phyloP scores from a whole-genome alignment of 176 grass and related monocot species.

The Carex scoparia region DNA sequence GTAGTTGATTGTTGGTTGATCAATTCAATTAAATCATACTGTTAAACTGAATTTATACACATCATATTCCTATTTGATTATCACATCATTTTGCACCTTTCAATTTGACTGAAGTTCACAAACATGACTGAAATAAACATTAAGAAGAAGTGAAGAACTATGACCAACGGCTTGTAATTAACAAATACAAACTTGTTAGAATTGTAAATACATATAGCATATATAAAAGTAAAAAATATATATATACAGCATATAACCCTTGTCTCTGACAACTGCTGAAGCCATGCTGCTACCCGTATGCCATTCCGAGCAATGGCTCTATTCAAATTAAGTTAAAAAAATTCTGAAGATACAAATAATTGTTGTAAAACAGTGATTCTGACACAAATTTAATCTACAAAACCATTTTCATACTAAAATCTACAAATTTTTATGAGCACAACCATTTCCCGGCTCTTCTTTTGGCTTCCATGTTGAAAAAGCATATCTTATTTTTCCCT shows the following conservation, averaged over 20 bases:
- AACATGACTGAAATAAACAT: not conserved
- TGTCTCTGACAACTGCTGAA: not conserved
- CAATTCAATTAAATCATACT: not conserved
- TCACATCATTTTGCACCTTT: not conserved
- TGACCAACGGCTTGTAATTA: not conserved
- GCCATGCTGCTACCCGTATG: not conserved
- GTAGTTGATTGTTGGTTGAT: no score
- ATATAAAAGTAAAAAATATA: not conserved
- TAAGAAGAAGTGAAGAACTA: not conserved
- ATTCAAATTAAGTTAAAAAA: not conserved
- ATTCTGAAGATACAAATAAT: not conserved
- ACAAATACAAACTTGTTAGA: not conserved
- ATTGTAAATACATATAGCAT: not conserved
- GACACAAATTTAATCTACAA: not conserved
- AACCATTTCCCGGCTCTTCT: not conserved
- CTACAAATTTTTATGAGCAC: not conserved
- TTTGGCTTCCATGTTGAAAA: constrained; percentile 30
- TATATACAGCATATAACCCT: not conserved
- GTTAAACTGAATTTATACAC: not conserved
- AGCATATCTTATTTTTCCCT: constrained; percentile 31
- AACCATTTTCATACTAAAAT: not conserved
- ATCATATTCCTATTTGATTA: not conserved
- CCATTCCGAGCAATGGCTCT: no score
- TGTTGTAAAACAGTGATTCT: not conserved
- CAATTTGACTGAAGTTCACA: not conserved